phyloP scores from a whole-genome alignment of 2,329 filamentous ascomycete genomes.

The Sodiomyces alkalinus region DNA sequence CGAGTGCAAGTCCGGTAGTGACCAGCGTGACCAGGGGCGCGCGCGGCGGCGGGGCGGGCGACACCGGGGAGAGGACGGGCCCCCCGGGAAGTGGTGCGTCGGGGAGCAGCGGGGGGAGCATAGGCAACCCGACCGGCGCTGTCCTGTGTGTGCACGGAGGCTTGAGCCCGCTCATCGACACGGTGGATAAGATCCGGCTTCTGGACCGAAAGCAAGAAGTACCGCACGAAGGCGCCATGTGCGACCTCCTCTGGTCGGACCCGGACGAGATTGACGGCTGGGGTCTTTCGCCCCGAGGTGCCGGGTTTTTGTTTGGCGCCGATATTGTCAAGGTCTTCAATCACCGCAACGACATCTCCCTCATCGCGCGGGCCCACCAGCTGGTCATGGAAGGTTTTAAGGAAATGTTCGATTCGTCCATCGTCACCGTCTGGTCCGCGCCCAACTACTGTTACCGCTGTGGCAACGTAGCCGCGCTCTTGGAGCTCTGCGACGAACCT shows the following conservation, averaged over 20 bases:
- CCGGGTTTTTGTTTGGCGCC: constrained; percentile 87
- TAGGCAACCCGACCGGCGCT: constrained; percentile 59
- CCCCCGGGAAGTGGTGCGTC: constrained; percentile 70
- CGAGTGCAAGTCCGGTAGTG: constrained; percentile 15
- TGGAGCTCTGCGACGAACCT: constrained; percentile 82
- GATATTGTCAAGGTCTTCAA: constrained; percentile 97
- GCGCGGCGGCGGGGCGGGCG: constrained; percentile 15
- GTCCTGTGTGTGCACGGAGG: constrained; percentile 94
- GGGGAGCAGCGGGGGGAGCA: constrained; percentile 46
- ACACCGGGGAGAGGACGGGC: constrained; percentile 42
- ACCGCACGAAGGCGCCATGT: constrained; percentile 97
- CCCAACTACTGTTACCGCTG: constrained; percentile 96
- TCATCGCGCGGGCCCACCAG: constrained; percentile 90
- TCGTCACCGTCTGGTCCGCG: constrained; percentile 97
- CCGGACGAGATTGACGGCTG: constrained; percentile 96
- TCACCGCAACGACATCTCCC: constrained; percentile 76
- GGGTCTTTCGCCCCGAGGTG: constrained; percentile 85
- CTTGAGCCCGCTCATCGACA: constrained; percentile 79
- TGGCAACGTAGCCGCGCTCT: constrained; percentile 86
- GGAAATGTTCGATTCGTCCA: constrained; percentile 93
- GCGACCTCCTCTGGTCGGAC: constrained; percentile 93
- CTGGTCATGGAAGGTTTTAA: constrained; percentile 99
- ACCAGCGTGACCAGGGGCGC: too few species aligned
- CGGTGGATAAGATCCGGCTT: constrained; percentile 86
- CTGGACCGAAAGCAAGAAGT: constrained; percentile 97